Evolutionary conservation across 1,284 basidiomycete species (phyloP).

Genomic region (Cerioporus squamosus): DNA sequence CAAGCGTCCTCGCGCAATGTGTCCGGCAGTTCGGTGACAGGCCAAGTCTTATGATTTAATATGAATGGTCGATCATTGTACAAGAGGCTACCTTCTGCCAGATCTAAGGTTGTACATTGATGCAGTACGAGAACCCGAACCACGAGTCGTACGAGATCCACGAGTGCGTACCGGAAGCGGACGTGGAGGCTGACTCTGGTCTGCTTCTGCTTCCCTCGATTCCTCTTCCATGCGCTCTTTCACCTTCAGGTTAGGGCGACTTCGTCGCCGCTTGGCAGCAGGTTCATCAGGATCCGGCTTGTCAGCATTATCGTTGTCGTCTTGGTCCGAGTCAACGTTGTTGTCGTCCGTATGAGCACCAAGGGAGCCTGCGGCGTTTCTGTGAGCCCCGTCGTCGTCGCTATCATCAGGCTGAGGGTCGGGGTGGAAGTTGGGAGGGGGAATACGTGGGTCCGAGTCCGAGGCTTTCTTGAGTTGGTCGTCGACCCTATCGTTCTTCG

Average conservation of each 20-base stretch:
- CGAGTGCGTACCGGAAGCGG: no score
- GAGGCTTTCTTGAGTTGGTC: background rate
- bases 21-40: no score
- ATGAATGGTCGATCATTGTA: background rate
- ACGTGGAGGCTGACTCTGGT: no score
- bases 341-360: background rate
- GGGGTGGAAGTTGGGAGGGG: background rate
- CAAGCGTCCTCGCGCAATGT: no score
- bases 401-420: background rate
- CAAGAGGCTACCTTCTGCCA: background rate
- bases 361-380: background rate
- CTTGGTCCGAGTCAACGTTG: background rate
- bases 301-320: background rate
- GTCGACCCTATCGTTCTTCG: background rate
- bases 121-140: background rate
- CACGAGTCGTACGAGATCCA: background rate
- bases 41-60: no score
- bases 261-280: background rate
- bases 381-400: no score
- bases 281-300: background rate
- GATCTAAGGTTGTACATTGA: background rate
- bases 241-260: background rate
- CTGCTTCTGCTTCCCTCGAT: background rate
- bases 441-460: no score
- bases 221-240: background rate